These are phyloP conservation scores for Amanita polypyramis DNA, from an alignment of 768 basidiomycete genomes.

Conservation along the genomic window DNA sequence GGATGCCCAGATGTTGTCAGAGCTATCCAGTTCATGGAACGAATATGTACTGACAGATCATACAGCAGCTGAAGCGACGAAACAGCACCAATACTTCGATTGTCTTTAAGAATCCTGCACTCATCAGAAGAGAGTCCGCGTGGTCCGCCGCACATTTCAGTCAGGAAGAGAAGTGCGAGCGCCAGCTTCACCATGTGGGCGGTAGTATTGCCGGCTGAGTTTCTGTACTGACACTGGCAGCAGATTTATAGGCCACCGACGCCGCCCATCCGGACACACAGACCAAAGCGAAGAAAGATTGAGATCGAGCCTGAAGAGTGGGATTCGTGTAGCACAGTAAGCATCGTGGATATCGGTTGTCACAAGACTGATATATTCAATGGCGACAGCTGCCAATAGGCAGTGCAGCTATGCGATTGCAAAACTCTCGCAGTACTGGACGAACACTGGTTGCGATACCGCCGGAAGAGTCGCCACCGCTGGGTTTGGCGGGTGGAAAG, in stretches of 20 bases:
- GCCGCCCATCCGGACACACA: conserved; percentile 1
- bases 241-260: conserved; percentile 6
- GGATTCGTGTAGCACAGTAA: conserved; percentile 1
- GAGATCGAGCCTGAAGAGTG: not conserved
- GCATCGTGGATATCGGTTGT: not conserved
- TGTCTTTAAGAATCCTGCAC: not conserved
- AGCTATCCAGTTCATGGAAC: not conserved
- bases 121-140: not conserved
- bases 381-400: not conserved
- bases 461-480: not conserved
- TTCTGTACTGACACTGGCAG: not conserved
- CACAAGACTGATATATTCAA: not conserved
- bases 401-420: conserved; percentile 1
- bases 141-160: not conserved
- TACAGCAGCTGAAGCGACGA: not conserved
- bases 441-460: not conserved
- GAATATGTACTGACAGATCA: not conserved
- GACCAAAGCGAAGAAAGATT: not conserved
- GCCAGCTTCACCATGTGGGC: conserved; percentile 1
- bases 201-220: not conserved
- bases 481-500: not conserved
- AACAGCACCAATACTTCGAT: not conserved
- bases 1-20: not conserved
- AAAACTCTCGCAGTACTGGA: conserved; percentile 5
- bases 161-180: not conserved